These are phyloP conservation scores for Fusarium sp. DNA, from an alignment of 2,329 filamentous ascomycete genomes.

Conservation along the genomic window DNA sequence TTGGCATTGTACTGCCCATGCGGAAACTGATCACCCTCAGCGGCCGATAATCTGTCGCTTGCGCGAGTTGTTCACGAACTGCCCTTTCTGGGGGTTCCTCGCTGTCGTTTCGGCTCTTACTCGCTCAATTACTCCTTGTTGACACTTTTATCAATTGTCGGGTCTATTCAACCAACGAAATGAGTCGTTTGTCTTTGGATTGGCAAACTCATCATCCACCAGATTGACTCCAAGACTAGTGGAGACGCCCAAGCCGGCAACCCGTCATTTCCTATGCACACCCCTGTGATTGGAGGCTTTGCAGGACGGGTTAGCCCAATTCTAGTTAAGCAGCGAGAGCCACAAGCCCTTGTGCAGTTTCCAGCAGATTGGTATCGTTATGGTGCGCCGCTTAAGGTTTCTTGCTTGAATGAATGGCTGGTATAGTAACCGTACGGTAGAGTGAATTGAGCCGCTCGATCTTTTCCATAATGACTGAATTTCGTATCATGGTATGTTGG, in stretches of 20 bases:
- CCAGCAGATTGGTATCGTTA: conserved; percentile 30
- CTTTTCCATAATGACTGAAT: conserved; percentile 1
- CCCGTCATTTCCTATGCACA: conserved; percentile 27
- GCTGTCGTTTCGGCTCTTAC: conserved; percentile 27
- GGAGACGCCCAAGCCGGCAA: conserved; percentile 18
- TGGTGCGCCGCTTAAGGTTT: conserved; percentile 32
- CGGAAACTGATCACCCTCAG: neutral
- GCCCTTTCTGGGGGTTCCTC: conserved; percentile 6
- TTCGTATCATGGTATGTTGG: conserved; percentile 1
- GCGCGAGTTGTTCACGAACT: conserved; percentile 7
- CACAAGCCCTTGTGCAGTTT: conserved; percentile 33
- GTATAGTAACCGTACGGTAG: neutral
- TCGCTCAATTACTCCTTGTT: conserved; percentile 26
- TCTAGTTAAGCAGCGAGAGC: conserved; percentile 38
- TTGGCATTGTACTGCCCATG: neutral
- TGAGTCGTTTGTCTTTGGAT: conserved; percentile 24
- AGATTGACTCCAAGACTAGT: conserved; percentile 27
- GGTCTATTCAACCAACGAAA: conserved; percentile 19
- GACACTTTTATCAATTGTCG: conserved; percentile 5
- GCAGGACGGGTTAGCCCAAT: conserved; percentile 25
- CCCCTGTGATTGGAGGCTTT: conserved; percentile 31
- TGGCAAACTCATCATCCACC: conserved; percentile 32
- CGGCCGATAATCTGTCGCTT: neutral
- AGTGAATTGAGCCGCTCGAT: conserved; percentile 6
- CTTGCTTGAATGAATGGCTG: conserved; percentile 2